These are phyloP conservation scores for Chrysopogon serrulatus DNA, from an alignment of 176 grass and related monocot genomes.

Conservation along the genomic window DNA sequence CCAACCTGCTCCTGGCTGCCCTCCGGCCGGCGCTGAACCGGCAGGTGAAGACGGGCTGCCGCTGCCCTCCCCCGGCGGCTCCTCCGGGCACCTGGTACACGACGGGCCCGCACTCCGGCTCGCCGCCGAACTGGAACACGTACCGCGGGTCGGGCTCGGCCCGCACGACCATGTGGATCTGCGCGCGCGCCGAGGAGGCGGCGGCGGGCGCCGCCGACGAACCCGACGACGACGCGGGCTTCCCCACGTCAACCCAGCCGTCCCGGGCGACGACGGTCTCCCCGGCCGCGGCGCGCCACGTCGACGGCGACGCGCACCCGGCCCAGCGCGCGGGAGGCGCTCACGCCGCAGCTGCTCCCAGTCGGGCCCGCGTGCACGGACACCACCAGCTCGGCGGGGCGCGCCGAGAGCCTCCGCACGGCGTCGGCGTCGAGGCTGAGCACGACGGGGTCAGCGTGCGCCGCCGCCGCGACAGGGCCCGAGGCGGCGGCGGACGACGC, in stretches of 20 bases:
- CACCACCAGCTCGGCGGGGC: constrained; percentile 53
- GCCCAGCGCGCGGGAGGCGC: constrained; percentile 43
- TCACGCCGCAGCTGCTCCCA: constrained; percentile 55
- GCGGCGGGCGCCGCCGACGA: not conserved
- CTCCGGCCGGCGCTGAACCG: constrained; percentile 67
- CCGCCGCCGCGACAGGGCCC: not conserved
- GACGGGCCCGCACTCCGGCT: constrained; percentile 90
- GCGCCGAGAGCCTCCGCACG: constrained; percentile 47
- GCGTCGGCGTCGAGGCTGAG: constrained; percentile 68
- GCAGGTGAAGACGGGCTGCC: constrained; percentile 92
- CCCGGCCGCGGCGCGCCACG: constrained; percentile 35
- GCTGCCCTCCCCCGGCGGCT: constrained; percentile 36
- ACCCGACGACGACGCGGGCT: not conserved
- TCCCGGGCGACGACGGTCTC: constrained; percentile 53
- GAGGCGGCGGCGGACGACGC: constrained; percentile 9
- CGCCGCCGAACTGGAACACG: constrained; percentile 93
- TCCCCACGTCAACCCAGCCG: constrained; percentile 73
- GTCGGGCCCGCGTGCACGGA: constrained; percentile 63
- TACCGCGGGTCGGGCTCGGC: constrained; percentile 88
- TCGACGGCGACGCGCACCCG: constrained; percentile 52
- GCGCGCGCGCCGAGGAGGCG: constrained; percentile 19
- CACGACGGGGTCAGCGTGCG: constrained; percentile 37
- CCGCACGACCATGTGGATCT: constrained; percentile 76
- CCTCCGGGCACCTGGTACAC: constrained; percentile 82
- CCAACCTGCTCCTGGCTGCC: constrained; percentile 53